Percentiles rank a stretch among this genome's conserved stretches.
phyloP scores from a whole-genome alignment of 1,284 basidiomycete genomes.

The Lentinus polychrous region DNA sequence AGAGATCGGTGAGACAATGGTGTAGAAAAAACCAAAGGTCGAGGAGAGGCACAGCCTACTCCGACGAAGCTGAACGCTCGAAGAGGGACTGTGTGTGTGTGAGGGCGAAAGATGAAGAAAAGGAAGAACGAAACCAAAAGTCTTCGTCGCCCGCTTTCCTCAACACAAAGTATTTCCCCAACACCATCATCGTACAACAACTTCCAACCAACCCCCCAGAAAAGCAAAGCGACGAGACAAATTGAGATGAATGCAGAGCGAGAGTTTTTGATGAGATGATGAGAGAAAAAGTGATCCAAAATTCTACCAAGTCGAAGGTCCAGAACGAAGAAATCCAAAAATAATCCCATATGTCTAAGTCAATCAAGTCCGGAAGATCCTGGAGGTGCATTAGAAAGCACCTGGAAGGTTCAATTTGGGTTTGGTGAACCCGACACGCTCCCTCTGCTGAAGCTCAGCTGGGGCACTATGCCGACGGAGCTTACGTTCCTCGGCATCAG shows the following conservation, averaged over 20 bases:
- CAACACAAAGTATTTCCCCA: background rate
- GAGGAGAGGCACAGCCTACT: conserved; percentile 12
- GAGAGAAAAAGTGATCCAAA: too few relatives aligned
- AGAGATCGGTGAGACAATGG: background rate
- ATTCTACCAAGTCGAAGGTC: too few relatives aligned
- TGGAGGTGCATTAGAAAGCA: conserved; percentile 27
- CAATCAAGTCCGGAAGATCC: too few relatives aligned
- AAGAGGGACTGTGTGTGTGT: conserved; percentile 8
- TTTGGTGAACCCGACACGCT: conserved; percentile 29
- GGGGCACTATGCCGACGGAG: conserved; percentile 32
- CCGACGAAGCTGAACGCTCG: conserved; percentile 8
- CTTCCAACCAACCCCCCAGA: background rate
- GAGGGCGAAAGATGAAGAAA: too few relatives aligned
- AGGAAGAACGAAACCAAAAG: background rate
- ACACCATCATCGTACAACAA: background rate
- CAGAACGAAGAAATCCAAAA: too few relatives aligned
- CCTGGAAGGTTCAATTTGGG: conserved; percentile 31
- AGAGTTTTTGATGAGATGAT: too few relatives aligned
- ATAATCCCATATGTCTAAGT: background rate
- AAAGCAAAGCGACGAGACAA: background rate
- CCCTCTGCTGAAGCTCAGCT: conserved; percentile 28
- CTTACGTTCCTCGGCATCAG: conserved; percentile 25
- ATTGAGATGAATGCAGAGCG: too few relatives aligned
- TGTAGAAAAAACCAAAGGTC: background rate
- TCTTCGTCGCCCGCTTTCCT: background rate